A percentile compares a stretch with the other conserved stretches of the same genome.
Evolutionary conservation across 1,284 basidiomycete genomes (phyloP).

Genomic region (Heliocybe sulcata): DNA sequence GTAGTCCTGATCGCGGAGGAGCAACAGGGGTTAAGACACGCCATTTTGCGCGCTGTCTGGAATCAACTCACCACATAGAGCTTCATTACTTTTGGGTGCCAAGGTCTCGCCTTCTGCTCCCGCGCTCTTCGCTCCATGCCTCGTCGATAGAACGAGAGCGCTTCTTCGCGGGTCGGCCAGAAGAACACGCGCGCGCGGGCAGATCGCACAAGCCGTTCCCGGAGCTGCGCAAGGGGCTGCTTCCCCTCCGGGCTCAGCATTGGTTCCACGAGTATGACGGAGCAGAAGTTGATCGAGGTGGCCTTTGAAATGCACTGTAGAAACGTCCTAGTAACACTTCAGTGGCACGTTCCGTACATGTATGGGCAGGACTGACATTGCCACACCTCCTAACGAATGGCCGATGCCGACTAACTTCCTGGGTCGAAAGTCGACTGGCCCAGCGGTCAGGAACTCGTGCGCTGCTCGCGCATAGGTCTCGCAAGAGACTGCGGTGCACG

Average conservation of each 20-base stretch:
- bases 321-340: constrained; percentile 29
- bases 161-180: constrained; percentile 38
- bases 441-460: constrained; percentile 32
- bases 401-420: constrained; percentile 50
- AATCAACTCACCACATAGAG: constrained; percentile 41
- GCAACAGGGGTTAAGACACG: neutral
- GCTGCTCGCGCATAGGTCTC: constrained; percentile 47
- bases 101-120: constrained; percentile 30
- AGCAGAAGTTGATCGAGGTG: constrained; percentile 30
- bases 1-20: neutral
- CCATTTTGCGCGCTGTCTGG: neutral
- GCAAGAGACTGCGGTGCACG: constrained; percentile 40
- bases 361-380: constrained; percentile 34
- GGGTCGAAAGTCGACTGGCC: constrained; percentile 32
- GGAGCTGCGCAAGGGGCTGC: constrained; percentile 30
- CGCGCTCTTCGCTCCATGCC: constrained; percentile 24
- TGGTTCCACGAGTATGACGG: constrained; percentile 48
- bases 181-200: constrained; percentile 38
- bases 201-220: constrained; percentile 29
- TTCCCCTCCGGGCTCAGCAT: constrained; percentile 42
- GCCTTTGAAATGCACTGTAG: constrained; percentile 36
- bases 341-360: constrained; percentile 5
- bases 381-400: constrained; percentile 56
- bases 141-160: constrained; percentile 26
- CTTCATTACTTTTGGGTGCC: constrained; percentile 41